Evolutionary conservation across 768 basidiomycete genomes (phyloP), one percentile per base, ranked within the genome.

Genomic region (Leucosporidium creatinivorum): DNA sequence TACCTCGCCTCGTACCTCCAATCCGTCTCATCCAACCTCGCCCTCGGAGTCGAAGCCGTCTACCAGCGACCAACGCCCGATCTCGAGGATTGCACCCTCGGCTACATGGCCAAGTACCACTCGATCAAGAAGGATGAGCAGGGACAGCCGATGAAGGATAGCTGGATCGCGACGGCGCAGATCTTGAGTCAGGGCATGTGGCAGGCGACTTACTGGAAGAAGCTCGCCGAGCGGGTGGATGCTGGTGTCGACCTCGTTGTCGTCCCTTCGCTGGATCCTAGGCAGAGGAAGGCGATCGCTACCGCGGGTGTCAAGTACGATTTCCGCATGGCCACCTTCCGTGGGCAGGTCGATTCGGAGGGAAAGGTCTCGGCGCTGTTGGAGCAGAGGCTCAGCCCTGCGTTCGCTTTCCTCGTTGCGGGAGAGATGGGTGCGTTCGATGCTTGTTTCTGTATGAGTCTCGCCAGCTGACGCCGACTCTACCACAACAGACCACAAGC

Each of bases 271-370:
- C 73, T 79, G 64, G 73, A 75, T 71, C 88, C 89, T 12, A 81
- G 82, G 64, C 87, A 90, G 75, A 83, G 94, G 74, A 93, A 94
- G 76, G 96, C 93, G 17, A 81, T 93, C 58, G 91, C 94, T 30
- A 96, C 93, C 3, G 80, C 97, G 17, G 96, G 93, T 47, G 93
- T 92, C 67, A 97, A 96, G 81, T 99, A 93, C 77, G 94, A 97
- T 77, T 87, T 98, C 73, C 85, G 96, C 63, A 85, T 90, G 83
- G 84, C 93, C 23, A 90, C 90, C 4, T 97, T 97, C 83, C 84
- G 93, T 73, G 93, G 93, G 58, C 94, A 98, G 79, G 72, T 97
- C 28, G 96, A 98, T 77, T 92, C 89, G 61, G 88, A 88, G 31
- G 93, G 94, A 55, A 99, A 98, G 80, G 89, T 98, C 33, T 89